Evolutionary conservation across 257 asterid species (phyloP).

Genomic region (Solanum sitiens): DNA sequence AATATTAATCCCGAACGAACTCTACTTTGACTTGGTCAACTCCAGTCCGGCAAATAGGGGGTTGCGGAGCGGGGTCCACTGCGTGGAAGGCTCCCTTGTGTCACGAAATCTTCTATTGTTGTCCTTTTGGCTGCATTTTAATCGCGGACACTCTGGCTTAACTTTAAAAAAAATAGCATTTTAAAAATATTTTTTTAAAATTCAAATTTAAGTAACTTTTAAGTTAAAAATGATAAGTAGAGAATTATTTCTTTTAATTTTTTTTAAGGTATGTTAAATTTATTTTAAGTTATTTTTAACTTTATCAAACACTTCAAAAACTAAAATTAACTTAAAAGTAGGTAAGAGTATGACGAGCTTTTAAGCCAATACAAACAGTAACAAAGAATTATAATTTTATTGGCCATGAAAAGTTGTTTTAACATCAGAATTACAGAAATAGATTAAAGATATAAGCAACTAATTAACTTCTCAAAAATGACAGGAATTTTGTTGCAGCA

Average conservation of each 20-base stretch:
- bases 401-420: background rate
- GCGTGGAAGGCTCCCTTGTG: too few relatives aligned
- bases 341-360: too few relatives aligned
- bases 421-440: background rate
- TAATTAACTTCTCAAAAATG: background rate
- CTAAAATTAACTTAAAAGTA: background rate
- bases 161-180: too few relatives aligned
- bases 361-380: background rate
- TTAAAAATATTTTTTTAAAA: too few relatives aligned
- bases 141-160: too few relatives aligned
- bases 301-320: background rate
- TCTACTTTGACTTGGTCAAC: too few relatives aligned
- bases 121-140: too few relatives aligned
- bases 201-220: fast-evolving
- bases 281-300: too few relatives aligned
- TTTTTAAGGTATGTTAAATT: background rate
- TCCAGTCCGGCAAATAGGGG: too few relatives aligned
- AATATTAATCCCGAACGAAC: too few relatives aligned
- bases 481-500: background rate
- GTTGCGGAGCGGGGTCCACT: too few relatives aligned
- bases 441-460: background rate
- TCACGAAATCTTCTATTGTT: too few relatives aligned
- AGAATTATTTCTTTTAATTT: background rate
- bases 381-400: background rate
- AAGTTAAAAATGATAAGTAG: background rate